These are phyloP conservation scores for Starmerella bombi DNA, from an alignment of 805 yeast species.

Conservation along the genomic window DNA sequence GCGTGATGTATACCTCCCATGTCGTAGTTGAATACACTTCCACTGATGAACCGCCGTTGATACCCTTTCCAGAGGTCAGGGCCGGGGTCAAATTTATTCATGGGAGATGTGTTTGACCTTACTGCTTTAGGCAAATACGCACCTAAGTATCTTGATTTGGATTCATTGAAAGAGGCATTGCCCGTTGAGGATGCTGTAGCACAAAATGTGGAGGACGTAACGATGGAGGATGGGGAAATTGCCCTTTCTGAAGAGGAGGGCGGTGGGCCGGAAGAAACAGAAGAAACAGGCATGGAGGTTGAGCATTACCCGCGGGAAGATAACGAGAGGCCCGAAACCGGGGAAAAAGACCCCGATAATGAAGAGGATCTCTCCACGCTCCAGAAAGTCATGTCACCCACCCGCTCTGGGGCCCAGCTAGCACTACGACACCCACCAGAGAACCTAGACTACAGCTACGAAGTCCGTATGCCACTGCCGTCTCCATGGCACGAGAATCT, in stretches of 20 bases:
- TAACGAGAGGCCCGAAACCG: not conserved
- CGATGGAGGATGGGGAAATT: not conserved
- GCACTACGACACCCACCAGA: constrained; percentile 9
- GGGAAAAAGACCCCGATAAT: too few species aligned
- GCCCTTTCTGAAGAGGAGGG: not conserved
- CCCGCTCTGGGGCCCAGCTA: constrained; percentile 19
- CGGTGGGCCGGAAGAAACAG: not conserved
- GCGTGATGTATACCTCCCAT: not conserved
- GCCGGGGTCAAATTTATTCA: too few species aligned
- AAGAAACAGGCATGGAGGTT: not conserved
- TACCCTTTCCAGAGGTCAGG: not conserved
- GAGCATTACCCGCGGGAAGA: not conserved
- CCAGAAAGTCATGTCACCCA: constrained; percentile 15
- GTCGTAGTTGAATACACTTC: not conserved
- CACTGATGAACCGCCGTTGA: too few species aligned
- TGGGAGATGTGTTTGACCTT: constrained; percentile 14
- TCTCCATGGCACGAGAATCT: constrained; percentile 24
- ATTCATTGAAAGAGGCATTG: constrained; percentile 12
- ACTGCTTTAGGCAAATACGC: constrained; percentile 1
- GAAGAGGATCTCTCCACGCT: too few species aligned
- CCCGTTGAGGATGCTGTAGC: not conserved
- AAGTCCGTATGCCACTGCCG: constrained; percentile 23
- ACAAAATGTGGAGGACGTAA: not conserved
- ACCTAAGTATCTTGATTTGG: constrained; percentile 15
- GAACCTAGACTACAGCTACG: constrained; percentile 1